phyloP scores from a whole-genome alignment of 306 rosid species.

The Ammopiptanthus mongolicus region DNA sequence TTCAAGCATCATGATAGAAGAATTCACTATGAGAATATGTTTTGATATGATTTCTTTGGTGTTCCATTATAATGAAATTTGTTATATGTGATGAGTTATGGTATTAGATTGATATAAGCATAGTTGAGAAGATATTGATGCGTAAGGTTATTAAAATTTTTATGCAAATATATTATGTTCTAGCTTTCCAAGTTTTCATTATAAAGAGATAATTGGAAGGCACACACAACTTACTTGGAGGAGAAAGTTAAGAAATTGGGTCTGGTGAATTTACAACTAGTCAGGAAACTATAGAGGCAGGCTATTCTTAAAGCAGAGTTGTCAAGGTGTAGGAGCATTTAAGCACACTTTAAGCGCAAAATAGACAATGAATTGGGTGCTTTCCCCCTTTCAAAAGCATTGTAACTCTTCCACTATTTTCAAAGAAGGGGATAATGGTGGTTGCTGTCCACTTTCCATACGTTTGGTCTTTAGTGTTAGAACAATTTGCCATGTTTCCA shows the following conservation, averaged over 20 bases:
- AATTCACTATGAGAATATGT: no score
- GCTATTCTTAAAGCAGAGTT: conserved; percentile 55
- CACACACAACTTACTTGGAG: conserved; percentile 51
- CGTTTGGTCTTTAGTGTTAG: conserved; percentile 25
- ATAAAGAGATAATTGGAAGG: conserved; percentile 27
- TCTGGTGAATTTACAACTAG: conserved; percentile 44
- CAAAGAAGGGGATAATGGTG: conserved; percentile 23
- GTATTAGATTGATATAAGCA: no score
- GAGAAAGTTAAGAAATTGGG: conserved; percentile 60
- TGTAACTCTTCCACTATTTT: conserved; percentile 4
- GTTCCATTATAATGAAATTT: no score
- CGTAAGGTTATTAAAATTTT: no score
- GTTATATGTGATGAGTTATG: no score
- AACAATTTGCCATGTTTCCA: conserved; percentile 33
- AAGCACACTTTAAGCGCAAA: conserved; percentile 45
- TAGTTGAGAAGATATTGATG: no score
- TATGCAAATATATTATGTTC: no score
- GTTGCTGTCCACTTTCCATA: conserved; percentile 6
- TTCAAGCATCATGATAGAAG: no score
- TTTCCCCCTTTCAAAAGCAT: conserved; percentile 34
- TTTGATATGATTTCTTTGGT: no score
- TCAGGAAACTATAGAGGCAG: conserved; percentile 48
- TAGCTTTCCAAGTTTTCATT: no score
- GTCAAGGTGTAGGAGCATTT: conserved; percentile 43
- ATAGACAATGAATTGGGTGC: conserved; percentile 44